phyloP scores from a whole-genome alignment of 495 filamentous ascomycete species.

The Xanthoparmelia taractica region DNA sequence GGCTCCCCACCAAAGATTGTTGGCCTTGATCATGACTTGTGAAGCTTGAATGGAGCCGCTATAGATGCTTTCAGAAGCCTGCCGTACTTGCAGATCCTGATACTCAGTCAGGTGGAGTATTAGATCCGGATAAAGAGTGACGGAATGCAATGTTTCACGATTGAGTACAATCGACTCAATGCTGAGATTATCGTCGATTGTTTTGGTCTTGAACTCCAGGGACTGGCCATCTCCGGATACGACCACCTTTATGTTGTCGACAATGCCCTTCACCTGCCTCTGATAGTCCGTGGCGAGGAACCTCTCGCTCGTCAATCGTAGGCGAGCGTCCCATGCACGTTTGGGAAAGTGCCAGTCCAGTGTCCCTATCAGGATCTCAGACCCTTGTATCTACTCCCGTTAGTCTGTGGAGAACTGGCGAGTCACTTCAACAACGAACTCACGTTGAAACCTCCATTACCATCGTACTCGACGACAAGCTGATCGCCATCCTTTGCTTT shows the following conservation, averaged over 20 bases:
- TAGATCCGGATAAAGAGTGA: slow-evolving; percentile 25
- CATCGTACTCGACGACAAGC: slow-evolving; percentile 47
- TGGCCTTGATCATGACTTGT: slow-evolving; percentile 30
- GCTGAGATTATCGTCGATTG: slow-evolving; percentile 14
- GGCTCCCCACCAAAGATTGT: slow-evolving; percentile 41
- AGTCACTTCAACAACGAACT: slow-evolving; percentile 16
- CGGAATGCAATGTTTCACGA: slow-evolving; percentile 17
- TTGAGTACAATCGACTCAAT: slow-evolving; percentile 18
- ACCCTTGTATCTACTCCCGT: slow-evolving; percentile 1
- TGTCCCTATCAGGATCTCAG: slow-evolving; percentile 23
- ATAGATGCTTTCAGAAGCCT: slow-evolving; percentile 15
- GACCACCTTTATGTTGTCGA: slow-evolving; percentile 1
- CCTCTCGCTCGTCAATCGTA: slow-evolving; percentile 8
- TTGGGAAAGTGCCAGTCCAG: slow-evolving; percentile 39
- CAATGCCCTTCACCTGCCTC: slow-evolving; percentile 7
- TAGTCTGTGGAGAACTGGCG: background rate
- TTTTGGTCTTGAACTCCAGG: slow-evolving; percentile 12
- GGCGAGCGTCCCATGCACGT: slow-evolving; percentile 40
- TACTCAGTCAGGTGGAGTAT: slow-evolving; percentile 37
- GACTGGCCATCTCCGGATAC: background rate
- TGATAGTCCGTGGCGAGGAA: slow-evolving; percentile 1
- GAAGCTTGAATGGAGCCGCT: slow-evolving; percentile 26
- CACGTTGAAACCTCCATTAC: slow-evolving; percentile 28
- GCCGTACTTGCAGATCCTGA: slow-evolving; percentile 33
- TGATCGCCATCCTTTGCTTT: slow-evolving; percentile 20